Evolutionary conservation across 306 rosid species (phyloP).

Genomic region (Vigna trinervia): DNA sequence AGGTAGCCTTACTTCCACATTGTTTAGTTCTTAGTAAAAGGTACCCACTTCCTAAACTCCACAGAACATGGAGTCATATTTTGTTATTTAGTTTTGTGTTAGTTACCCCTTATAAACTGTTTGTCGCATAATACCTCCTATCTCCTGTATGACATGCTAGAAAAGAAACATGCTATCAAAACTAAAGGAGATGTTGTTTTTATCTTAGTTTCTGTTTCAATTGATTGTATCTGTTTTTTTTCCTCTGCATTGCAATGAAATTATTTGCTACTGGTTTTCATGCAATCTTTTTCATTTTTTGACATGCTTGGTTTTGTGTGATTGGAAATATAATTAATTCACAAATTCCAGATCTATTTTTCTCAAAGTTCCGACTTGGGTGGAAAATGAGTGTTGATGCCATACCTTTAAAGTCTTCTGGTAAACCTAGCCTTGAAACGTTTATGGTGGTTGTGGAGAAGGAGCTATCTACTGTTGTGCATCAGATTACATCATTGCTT

Average conservation of each 20-base stretch:
- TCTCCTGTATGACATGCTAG: constrained; percentile 5
- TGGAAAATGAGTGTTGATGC: constrained; percentile 86
- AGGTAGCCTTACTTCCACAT: background rate
- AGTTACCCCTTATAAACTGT: background rate
- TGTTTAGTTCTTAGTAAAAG: background rate
- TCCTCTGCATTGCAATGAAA: background rate
- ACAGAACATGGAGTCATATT: background rate
- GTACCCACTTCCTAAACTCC: constrained; percentile 16
- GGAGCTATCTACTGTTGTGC: constrained; percentile 62
- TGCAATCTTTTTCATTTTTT: constrained; percentile 9
- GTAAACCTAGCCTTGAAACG: constrained; percentile 76
- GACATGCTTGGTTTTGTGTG: constrained; percentile 26
- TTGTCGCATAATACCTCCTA: background rate
- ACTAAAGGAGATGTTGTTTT: background rate
- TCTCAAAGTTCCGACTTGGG: constrained; percentile 81
- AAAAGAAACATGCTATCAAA: background rate
- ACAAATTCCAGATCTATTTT: constrained; percentile 70
- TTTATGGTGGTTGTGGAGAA: constrained; percentile 86
- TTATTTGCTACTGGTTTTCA: constrained; percentile 34
- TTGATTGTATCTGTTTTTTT: constrained; percentile 14
- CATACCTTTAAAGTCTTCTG: constrained; percentile 68
- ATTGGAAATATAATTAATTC: constrained; percentile 13
- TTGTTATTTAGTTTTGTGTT: constrained; percentile 5
- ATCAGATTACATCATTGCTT: constrained; percentile 66
- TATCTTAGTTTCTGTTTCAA: constrained; percentile 23